Base-by-base conservation (phyloP, 2,329 filamentous ascomycete genomes). In the Cladosporium sp. region DNA sequence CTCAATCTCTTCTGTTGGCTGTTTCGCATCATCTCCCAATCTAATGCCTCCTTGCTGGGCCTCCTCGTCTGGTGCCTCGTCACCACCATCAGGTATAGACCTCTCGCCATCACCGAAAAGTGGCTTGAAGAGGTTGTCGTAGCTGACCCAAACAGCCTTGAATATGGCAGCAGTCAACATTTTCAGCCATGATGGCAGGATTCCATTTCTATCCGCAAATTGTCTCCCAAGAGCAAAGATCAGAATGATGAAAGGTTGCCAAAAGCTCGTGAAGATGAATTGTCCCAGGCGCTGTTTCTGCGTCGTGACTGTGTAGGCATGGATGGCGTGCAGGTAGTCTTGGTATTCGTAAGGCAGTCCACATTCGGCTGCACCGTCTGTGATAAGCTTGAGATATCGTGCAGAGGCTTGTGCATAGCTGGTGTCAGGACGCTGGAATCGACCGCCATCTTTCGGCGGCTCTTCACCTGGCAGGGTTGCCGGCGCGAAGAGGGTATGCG, bases 21-120 rank as follows among this genome's bases (percentile, higher is more conserved):
- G 50, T n/a, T 8, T 39, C 20, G 42, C 39, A 42, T 62, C 50
- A 14, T 38, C 28, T 11, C 52, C 55, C 8, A 49, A 17, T 54
- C 14, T 50, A 9, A 51, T 12, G 7, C 49, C 30, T 25, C 34
- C 57, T 20, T 37, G 19, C 22, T 58, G 42, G 22, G 37, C 45
- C 17, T 40, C 36, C 25, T 43, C 59, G 28, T 54, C 54, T 34
- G 45, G 19, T 28, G 52, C 51, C 55, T 36, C 63, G 36, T 67
- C 52, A 5, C 63, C 60, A 8, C 63, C 66, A 58, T 70, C 66
- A 15, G 67, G 63, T 9, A 79, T 68, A 1, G 83, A 86, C 65
- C 84, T 83, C 79, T 97, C 93, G 0, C 94, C 94, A 69, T 97
- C 89, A 0, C 93, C 93, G 78, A 95, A 97, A 0, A 87, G 40